Percentiles rank a stretch among this genome's conserved stretches.
phyloP scores from a whole-genome alignment of 2,329 filamentous ascomycete species.

The Calonectria henricotiae region DNA sequence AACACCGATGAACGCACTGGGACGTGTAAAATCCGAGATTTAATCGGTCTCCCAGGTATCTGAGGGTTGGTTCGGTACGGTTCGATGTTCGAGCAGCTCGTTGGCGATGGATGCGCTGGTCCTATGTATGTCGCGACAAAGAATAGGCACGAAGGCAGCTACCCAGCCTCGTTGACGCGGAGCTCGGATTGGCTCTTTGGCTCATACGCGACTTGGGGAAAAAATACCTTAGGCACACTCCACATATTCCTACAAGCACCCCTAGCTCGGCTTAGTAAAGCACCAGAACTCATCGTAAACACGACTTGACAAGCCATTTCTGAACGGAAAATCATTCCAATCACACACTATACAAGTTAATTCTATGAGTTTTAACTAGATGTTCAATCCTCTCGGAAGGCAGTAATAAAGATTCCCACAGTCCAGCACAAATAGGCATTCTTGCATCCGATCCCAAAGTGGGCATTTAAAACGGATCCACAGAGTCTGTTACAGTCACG shows the following conservation, averaged over 20 bases:
- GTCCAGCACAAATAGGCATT: neutral
- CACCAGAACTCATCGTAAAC: neutral
- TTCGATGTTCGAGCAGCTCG: slow-evolving; percentile 7
- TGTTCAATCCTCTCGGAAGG: neutral
- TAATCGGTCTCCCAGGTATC: slow-evolving; percentile 5
- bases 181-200: slow-evolving; percentile 49
- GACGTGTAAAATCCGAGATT: neutral
- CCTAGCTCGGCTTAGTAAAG: slow-evolving; percentile 6
- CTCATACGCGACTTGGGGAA: slow-evolving; percentile 39
- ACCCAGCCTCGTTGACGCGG: slow-evolving; percentile 51
- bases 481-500: neutral
- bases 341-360: neutral
- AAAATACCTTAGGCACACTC: slow-evolving; percentile 43
- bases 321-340: neutral
- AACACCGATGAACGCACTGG: neutral
- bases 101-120: slow-evolving; percentile 39
- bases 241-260: slow-evolving; percentile 26
- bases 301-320: neutral
- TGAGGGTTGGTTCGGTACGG: neutral
- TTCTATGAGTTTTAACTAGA: neutral
- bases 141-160: slow-evolving; percentile 53
- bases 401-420: neutral
- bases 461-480: slow-evolving; percentile 1
- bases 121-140: slow-evolving; percentile 46
- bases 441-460: slow-evolving; percentile 2